These are phyloP conservation scores for Colletotrichum lindemuthianum DNA, from an alignment of 2,329 filamentous ascomycete genomes.

Conservation along the genomic window DNA sequence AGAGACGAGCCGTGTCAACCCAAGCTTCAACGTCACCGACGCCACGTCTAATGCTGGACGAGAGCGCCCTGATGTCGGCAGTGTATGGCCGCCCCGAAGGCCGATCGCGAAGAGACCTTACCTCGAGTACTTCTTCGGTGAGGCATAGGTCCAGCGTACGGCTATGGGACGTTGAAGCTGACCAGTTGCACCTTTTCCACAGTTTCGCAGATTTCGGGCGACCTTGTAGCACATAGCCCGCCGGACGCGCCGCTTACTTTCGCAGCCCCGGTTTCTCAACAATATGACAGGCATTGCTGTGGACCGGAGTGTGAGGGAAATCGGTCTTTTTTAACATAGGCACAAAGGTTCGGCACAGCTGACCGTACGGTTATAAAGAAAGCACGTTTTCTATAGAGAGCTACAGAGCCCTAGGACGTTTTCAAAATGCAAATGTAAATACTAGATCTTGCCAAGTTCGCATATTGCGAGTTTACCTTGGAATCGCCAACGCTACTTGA, in stretches of 20 bases:
- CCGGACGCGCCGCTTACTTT: constrained; percentile 16
- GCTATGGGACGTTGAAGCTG: not conserved
- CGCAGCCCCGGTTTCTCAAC: not conserved
- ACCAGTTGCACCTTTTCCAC: not conserved
- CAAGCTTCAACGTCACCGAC: constrained; percentile 56
- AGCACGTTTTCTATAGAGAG: too few relatives aligned
- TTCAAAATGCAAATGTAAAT: too few relatives aligned
- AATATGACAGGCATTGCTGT: not conserved
- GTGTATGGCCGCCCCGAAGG: constrained; percentile 55
- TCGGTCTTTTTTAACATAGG: not conserved
- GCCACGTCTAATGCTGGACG: constrained; percentile 57
- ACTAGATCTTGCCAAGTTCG: too few relatives aligned
- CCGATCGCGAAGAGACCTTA: constrained; percentile 51
- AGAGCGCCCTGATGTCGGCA: constrained; percentile 59
- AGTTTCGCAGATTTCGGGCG: not conserved
- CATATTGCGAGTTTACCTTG: too few relatives aligned
- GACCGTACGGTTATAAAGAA: too few relatives aligned
- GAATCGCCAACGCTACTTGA: too few relatives aligned
- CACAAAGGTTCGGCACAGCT: too few relatives aligned
- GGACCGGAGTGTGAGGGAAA: not conserved
- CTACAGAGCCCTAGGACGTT: accelerated
- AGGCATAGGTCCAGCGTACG: constrained; percentile 26
- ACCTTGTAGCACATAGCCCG: constrained; percentile 6
- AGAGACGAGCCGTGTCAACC: constrained; percentile 59
- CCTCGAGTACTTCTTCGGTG: constrained; percentile 59